Evolutionary conservation across 1,139 yeast genomes (phyloP).

Genomic region (Starmera stellimalicola): DNA sequence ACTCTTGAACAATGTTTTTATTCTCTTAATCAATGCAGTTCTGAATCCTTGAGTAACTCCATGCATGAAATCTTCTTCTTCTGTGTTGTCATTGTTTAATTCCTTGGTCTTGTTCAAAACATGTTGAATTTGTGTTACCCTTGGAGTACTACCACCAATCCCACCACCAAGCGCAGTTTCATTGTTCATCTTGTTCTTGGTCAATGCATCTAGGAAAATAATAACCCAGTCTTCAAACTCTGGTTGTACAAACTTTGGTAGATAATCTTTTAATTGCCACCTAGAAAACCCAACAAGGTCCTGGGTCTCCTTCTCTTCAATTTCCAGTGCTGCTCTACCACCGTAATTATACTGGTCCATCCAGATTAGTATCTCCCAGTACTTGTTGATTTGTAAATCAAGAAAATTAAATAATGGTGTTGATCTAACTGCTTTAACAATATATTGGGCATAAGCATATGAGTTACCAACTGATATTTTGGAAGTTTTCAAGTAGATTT

Average conservation of each 20-base stretch:
- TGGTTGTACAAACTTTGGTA: constrained; percentile 66
- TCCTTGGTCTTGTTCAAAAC: constrained; percentile 34
- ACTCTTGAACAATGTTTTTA: constrained; percentile 52
- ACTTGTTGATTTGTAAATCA: constrained; percentile 63
- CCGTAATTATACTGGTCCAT: constrained; percentile 88
- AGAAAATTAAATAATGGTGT: constrained; percentile 77
- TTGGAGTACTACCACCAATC: constrained; percentile 38
- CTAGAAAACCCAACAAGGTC: constrained; percentile 49
- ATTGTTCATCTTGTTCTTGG: constrained; percentile 38
- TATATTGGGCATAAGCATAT: constrained; percentile 86
- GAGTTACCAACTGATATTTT: constrained; percentile 81
- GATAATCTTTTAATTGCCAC: constrained; percentile 74
- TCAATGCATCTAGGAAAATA: constrained; percentile 63
- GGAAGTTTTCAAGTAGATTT: constrained; percentile 61
- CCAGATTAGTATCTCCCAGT: constrained; percentile 92
- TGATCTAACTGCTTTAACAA: constrained; percentile 68
- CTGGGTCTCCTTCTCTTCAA: constrained; percentile 49
- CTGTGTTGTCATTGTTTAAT: constrained; percentile 21
- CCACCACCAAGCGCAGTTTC: constrained; percentile 27
- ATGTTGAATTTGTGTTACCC: constrained; percentile 59
- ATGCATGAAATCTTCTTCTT: constrained; percentile 27
- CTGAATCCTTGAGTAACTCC: constrained; percentile 41
- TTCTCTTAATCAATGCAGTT: constrained; percentile 55
- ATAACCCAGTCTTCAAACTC: constrained; percentile 88
- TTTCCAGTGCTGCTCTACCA: constrained; percentile 65